A percentile compares a stretch with the other conserved stretches of the same genome.
Conservation (phyloP, 495 filamentous ascomycete species). For the Aspergillus nidulans region DNA sequence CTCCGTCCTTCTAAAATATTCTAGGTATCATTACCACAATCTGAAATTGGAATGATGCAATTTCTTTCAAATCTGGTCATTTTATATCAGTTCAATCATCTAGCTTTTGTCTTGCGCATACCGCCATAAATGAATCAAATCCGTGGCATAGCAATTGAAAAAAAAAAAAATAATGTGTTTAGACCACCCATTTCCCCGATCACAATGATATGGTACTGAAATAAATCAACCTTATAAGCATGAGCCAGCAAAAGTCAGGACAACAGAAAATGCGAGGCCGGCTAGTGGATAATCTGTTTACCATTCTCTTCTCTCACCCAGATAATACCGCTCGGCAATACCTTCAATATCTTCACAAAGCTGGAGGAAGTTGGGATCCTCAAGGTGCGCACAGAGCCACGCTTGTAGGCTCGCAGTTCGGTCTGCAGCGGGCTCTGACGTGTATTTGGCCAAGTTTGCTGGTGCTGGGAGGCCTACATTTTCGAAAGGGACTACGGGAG, state of each 20-base stretch:
- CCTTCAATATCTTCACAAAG: constrained; percentile 43
- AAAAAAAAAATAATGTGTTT: neutral
- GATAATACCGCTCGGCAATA: constrained; percentile 40
- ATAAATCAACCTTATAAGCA: neutral
- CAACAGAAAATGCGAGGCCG: neutral
- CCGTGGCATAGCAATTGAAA: neutral
- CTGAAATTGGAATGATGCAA: too few relatives aligned
- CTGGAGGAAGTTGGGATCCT: constrained; percentile 41
- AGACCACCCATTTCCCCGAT: neutral
- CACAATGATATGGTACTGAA: neutral
- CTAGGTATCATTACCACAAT: neutral
- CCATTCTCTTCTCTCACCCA: constrained; percentile 19
- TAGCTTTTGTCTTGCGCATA: neutral
- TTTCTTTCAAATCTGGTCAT: neutral
- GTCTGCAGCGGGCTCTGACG: constrained; percentile 29
- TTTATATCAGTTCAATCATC: neutral
- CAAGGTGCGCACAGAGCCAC: constrained; percentile 41
- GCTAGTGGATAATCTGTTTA: neutral
- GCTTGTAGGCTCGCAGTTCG: constrained; percentile 34
- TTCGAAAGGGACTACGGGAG: neutral
- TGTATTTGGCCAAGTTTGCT: constrained; percentile 33
- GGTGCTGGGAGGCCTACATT: constrained; percentile 5
- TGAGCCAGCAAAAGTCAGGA: neutral
- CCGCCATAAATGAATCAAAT: neutral
- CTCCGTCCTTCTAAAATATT: too few relatives aligned